Evolutionary conservation across 768 basidiomycete species (phyloP), one percentile per base, ranked within the genome.

Genomic region (Flagelloscypha sp.): DNA sequence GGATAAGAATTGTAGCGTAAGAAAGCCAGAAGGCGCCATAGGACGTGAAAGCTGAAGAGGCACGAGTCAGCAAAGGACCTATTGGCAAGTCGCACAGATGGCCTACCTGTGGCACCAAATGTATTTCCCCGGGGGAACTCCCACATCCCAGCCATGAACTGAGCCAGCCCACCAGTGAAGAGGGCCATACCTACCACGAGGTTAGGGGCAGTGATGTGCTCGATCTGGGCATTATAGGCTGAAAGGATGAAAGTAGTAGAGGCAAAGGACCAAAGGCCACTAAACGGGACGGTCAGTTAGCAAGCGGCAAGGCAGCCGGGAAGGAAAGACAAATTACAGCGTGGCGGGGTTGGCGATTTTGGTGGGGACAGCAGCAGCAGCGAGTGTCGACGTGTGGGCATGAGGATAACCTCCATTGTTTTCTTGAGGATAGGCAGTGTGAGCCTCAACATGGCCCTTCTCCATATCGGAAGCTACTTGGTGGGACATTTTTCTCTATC

Each of bases 71-170:
- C 19, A 22, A 34, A 13, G 19, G 16, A 17, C 37, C 27, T 28
- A 30, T 19, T 40, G 10, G 17, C 30, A 5, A 5, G 25, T 23
- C 24, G 17, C 29, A 24, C 16, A 28, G 25, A 16, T 27, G 18
- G 28, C 68, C 43, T 22, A 70, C 71, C 69, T 9, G 71, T 70
- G 1, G 72, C 70, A 33, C 70, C 72, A 36, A 69, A 75, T 4
- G 54, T 55, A 37, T 75, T 74, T 4, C 67, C 69, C 7, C 59
- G 51, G 7, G 63, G 59, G 43, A 68, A 66, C 49, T 68, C 64
- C 75, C 75, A 77, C 70, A 79, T 77, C 35, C 79, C 80, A 15
- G 79, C 79, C 33, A 80, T 50, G 41, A 82, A 58, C 45, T 80
- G 78, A 20, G 59, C 68, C 8, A 80, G 68, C 39, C 80, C 79